Percentiles rank a stretch among this genome's conserved stretches.
Evolutionary conservation across 2,329 filamentous ascomycete species (phyloP).

Genomic region (Sclerotinia sclerotiorum): DNA sequence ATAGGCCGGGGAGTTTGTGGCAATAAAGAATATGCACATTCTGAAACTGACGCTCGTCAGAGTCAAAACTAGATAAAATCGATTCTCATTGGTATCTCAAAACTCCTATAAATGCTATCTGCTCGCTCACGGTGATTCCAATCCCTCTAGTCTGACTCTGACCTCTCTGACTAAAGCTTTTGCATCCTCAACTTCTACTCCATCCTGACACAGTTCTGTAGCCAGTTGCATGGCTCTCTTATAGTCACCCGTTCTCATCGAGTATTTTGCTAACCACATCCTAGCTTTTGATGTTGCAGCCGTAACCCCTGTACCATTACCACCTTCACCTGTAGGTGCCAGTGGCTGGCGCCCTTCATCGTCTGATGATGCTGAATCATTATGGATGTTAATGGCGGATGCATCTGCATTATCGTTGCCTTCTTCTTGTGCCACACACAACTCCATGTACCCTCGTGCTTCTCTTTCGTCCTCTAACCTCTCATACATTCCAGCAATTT

Average conservation of each 20-base stretch:
- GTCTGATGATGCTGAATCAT: constrained; percentile 55
- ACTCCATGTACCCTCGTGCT: constrained; percentile 91
- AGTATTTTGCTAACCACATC: constrained; percentile 86
- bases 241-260: constrained; percentile 74
- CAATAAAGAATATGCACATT: neutral
- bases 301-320: constrained; percentile 75
- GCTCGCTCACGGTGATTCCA: constrained; percentile 4
- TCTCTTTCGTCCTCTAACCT: constrained; percentile 73
- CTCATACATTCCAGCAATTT: constrained; percentile 89
- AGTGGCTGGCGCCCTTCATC: constrained; percentile 38
- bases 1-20: neutral
- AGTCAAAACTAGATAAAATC: constrained; percentile 3
- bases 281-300: constrained; percentile 87
- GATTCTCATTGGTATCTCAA: constrained; percentile 12
- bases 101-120: constrained; percentile 17
- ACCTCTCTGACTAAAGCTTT: constrained; percentile 90
- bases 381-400: constrained; percentile 40
- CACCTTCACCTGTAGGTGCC: constrained; percentile 40
- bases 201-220: constrained; percentile 91
- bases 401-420: constrained; percentile 61
- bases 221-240: constrained; percentile 75
- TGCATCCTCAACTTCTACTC: constrained; percentile 93
- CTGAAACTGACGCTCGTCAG: constrained; percentile 14
- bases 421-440: constrained; percentile 89
- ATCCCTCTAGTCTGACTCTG: constrained; percentile 61